Conservation (phyloP, 208 protist species). For the Balamuthia mandrillaris region DNA sequence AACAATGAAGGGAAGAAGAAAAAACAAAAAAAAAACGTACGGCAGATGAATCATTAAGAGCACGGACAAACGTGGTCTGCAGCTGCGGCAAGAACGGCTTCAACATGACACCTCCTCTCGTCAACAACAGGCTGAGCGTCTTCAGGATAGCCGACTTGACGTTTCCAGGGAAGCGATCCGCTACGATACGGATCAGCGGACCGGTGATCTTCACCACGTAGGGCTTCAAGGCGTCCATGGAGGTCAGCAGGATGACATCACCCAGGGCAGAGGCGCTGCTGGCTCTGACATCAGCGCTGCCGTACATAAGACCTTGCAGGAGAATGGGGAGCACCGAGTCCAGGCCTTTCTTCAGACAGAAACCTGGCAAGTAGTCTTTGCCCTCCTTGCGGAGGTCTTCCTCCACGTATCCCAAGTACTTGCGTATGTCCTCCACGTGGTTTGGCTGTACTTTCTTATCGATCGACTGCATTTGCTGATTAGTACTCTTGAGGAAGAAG, state of each 20-base stretch:
- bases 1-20: not conserved
- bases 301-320: constrained; percentile 60
- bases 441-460: constrained; percentile 52
- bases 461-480: constrained; percentile 18
- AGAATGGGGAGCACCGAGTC: constrained; percentile 70
- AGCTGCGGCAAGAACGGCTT: constrained; percentile 83
- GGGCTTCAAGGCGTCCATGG: constrained; percentile 60
- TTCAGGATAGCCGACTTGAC: constrained; percentile 79
- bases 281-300: constrained; percentile 29
- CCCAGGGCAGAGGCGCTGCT: constrained; percentile 23
- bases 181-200: constrained; percentile 81
- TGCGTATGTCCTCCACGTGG: not conserved
- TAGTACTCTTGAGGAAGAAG: no score
- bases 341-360: constrained; percentile 70
- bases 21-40: not conserved
- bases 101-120: constrained; percentile 59
- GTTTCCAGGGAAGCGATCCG: constrained; percentile 73
- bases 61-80: constrained; percentile 76
- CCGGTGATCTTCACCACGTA: constrained; percentile 76
- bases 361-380: constrained; percentile 51
- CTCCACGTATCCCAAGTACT: constrained; percentile 8
- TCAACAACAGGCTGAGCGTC: constrained; percentile 61
- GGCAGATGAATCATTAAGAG: constrained; percentile 59
- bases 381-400: constrained; percentile 31
- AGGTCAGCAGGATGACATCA: constrained; percentile 66